Conservation (phyloP, 768 basidiomycete species). For the Pleurotus giganteus region DNA sequence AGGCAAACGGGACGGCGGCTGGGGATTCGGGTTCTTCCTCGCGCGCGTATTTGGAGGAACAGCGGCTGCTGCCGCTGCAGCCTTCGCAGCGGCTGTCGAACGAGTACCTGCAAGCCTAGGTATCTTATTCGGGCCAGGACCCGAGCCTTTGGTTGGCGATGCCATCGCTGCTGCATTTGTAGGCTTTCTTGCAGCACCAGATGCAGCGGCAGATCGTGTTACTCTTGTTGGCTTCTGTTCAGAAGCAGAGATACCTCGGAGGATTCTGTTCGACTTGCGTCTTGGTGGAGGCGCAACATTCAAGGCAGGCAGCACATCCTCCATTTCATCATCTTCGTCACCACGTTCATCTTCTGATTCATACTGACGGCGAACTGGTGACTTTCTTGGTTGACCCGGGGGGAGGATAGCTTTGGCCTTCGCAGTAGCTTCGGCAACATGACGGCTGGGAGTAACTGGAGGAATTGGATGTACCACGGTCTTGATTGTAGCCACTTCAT, state of each 20-base stretch:
- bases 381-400: slow-evolving; percentile 86
- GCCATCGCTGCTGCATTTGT: slow-evolving; percentile 36
- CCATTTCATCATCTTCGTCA: slow-evolving; percentile 63
- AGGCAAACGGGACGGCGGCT: slow-evolving; percentile 75
- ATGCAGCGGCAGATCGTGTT: slow-evolving; percentile 65
- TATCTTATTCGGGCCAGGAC: slow-evolving; percentile 63
- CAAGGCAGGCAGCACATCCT: slow-evolving; percentile 65
- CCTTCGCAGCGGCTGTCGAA: slow-evolving; percentile 47
- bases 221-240: slow-evolving; percentile 75
- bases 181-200: slow-evolving; percentile 53
- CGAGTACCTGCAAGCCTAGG: slow-evolving; percentile 59
- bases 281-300: slow-evolving; percentile 44
- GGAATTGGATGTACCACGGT: slow-evolving; percentile 39
- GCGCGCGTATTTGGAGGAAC: slow-evolving; percentile 33
- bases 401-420: slow-evolving; percentile 71
- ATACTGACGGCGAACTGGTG: slow-evolving; percentile 73
- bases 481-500: slow-evolving; percentile 37
- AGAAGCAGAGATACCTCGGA: slow-evolving; percentile 55
- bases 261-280: slow-evolving; percentile 36
- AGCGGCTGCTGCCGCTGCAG: slow-evolving; percentile 36
- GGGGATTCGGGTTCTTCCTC: slow-evolving; percentile 36
- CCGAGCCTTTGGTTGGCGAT: slow-evolving; percentile 42
- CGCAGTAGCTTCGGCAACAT: slow-evolving; percentile 67
- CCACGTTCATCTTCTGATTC: slow-evolving; percentile 35
- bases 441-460: slow-evolving; percentile 80